These are phyloP conservation scores for Mentha longifolia DNA, from an alignment of 257 asterid genomes.

Conservation along the genomic window DNA sequence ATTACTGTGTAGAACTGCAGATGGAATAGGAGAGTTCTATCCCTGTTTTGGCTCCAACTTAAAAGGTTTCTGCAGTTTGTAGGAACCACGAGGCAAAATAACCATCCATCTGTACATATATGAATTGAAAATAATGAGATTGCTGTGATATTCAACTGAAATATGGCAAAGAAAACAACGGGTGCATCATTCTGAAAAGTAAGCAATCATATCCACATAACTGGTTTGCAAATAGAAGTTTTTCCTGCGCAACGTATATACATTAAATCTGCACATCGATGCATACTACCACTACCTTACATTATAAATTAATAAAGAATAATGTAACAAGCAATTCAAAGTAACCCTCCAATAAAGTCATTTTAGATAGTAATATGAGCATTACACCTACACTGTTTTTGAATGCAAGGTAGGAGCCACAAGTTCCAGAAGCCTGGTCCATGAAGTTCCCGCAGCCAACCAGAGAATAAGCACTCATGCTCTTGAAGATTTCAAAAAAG, in stretches of 20 bases:
- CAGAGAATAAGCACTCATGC: constrained; percentile 86
- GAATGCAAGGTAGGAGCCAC: constrained; percentile 86
- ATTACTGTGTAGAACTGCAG: no score
- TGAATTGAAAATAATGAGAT: constrained; percentile 17
- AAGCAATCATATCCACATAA: neutral
- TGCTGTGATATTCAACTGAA: constrained; percentile 7
- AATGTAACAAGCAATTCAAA: constrained; percentile 15
- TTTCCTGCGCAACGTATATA: neutral
- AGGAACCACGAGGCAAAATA: constrained; percentile 84
- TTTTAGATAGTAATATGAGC: constrained; percentile 17
- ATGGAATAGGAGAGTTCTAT: no score
- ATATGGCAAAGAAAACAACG: neutral
- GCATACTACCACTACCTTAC: constrained; percentile 1
- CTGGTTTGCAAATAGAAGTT: constrained; percentile 1
- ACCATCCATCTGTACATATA: constrained; percentile 76
- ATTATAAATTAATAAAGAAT: neutral
- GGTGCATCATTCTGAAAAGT: constrained; percentile 4
- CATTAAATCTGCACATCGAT: constrained; percentile 6
- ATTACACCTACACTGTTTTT: constrained; percentile 79
- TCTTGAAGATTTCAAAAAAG: constrained; percentile 50
- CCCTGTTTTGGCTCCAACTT: constrained; percentile 97
- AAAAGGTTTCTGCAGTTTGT: constrained; percentile 69
- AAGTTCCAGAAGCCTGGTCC: constrained; percentile 86
- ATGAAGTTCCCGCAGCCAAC: constrained; percentile 79
- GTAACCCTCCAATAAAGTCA: neutral